Evolutionary conservation across 306 rosid species (phyloP), one percentile per base, ranked within the genome.

Genomic region (Acacia crassicarpa): DNA sequence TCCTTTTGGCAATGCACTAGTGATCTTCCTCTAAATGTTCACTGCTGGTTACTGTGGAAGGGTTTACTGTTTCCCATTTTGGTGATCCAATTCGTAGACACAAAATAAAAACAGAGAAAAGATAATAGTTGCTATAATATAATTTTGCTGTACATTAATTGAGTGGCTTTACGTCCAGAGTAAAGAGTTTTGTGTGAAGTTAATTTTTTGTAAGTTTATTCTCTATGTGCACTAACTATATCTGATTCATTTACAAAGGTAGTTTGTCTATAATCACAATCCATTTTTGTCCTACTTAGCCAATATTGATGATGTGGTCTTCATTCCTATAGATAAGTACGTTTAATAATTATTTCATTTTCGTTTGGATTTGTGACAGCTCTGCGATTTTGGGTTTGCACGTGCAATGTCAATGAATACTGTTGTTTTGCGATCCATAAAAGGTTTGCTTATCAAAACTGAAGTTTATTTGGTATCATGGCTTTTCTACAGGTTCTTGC

Each of bases 401-500:
- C 98, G 99, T 35, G 99, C 99, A 72, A 95, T 95, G 99, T 95
- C 99, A 66, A 91, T 98, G 65, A 95, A 95, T 67, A 95, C 98
- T 75, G 97, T 95, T 87, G 98, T 95, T 84, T 87, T 95, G 86
- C 92, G 96, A 78, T 95, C 99, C 80, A 95, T 95, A 44, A 95
- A 95, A 92, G 99, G 99, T 95, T 79, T 65, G 89, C 85, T 80
- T 66, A 63, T 86, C 40, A 65, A 44, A 81, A 23, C 76, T 77
- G 40, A 61, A 19, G 56, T 33, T 67, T 67, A 72, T 75, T 68
- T 68, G 59, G 69, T 46, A 8, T 53, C 38, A 70, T 40, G 69
- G 53, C 69, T 80, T 62, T 70, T 83, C 44, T 69, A 25, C 62
- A 74, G 75, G 66, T 80, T 63, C 32, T 69, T 63, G 46, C 41